phyloP scores from a whole-genome alignment of 2,329 filamentous ascomycete species.

The Cladosporium sp. region DNA sequence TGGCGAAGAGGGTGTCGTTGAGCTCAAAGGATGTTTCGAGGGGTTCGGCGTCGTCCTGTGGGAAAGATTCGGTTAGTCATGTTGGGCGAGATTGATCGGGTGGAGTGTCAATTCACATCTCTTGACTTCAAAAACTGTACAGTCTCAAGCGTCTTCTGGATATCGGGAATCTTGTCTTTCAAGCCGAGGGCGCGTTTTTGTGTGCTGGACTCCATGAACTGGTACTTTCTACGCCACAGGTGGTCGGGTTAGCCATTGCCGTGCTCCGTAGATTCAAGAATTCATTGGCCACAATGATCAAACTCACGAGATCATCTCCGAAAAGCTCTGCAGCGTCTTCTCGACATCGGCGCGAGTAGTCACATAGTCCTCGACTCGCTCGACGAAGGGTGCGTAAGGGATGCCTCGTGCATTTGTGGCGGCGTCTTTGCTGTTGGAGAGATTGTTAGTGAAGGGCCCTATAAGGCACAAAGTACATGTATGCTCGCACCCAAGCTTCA shows the following conservation, averaged over 20 bases:
- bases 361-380: constrained; percentile 85
- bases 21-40: constrained; percentile 93
- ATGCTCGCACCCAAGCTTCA: constrained; percentile 1
- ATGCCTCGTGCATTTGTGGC: constrained; percentile 77
- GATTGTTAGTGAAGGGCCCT: constrained; percentile 4
- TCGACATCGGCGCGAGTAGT: constrained; percentile 74
- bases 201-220: constrained; percentile 97
- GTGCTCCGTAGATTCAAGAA: not conserved
- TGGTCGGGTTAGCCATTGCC: not conserved
- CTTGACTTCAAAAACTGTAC: constrained; percentile 78
- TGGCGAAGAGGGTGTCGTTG: constrained; percentile 91
- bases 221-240: constrained; percentile 72
- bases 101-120: constrained; percentile 48
- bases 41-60: constrained; percentile 52
- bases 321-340: constrained; percentile 73
- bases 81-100: not conserved
- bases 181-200: constrained; percentile 76
- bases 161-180: constrained; percentile 94
- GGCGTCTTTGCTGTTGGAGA: constrained; percentile 37
- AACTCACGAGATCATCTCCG: constrained; percentile 84
- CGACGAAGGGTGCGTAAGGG: constrained; percentile 77
- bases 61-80: not conserved
- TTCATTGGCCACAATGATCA: not conserved
- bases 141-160: constrained; percentile 90
- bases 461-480: not conserved